Conservation (phyloP, 371 early-diverging fungal genomes). For the Coemansia sp. region DNA sequence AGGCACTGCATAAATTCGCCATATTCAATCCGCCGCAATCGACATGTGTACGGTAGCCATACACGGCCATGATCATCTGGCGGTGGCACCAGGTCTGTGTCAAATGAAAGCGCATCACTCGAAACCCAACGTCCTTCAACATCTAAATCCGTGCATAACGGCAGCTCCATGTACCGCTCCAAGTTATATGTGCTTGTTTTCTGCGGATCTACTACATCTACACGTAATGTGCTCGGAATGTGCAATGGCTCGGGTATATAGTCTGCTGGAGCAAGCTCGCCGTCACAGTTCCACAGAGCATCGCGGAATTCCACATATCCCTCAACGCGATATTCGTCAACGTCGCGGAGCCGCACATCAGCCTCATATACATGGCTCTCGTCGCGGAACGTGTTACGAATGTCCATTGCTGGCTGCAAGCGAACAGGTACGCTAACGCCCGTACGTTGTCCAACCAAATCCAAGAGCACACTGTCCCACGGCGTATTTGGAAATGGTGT, state of each 20-base stretch:
- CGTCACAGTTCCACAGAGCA: conserved; percentile 56
- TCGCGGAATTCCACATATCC: conserved; percentile 54
- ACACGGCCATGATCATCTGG: conserved; percentile 43
- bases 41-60: conserved; percentile 58
- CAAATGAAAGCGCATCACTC: conserved; percentile 13
- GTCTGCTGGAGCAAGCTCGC: conserved; percentile 46
- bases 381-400: conserved; percentile 16
- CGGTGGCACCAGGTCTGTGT: conserved; percentile 6
- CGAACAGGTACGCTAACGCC: conserved; percentile 25
- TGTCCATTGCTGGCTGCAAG: conserved; percentile 10
- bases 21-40: conserved; percentile 53
- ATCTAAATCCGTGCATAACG: conserved; percentile 52
- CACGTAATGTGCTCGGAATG: conserved; percentile 25
- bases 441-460: conserved; percentile 17
- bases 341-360: conserved; percentile 46
- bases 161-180: conserved; percentile 50
- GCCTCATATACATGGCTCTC: conserved; percentile 57
- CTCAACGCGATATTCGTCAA: conserved; percentile 47
- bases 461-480: conserved; percentile 45
- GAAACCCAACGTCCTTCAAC: conserved; percentile 56
- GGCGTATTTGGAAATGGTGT: conserved; percentile 34
- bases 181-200: conserved; percentile 8
- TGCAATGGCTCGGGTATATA: conserved; percentile 49
- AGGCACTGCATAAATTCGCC: conserved; percentile 53
- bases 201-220: conserved; percentile 5